Evolutionary conservation across 305 asterid species (phyloP), one percentile per base, ranked within the genome.

Genomic region (Caryopteris hybrid): DNA sequence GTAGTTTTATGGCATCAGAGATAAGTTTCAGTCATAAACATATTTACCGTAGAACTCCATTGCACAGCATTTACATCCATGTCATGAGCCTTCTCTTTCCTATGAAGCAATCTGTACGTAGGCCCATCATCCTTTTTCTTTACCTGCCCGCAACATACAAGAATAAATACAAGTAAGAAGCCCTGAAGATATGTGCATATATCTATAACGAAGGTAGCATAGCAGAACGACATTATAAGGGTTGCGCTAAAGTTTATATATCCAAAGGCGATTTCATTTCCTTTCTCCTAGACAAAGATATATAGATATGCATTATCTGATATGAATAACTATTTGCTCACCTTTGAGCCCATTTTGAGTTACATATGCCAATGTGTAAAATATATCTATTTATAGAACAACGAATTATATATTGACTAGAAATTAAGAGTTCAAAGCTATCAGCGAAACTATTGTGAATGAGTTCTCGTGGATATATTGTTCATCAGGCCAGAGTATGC

Each of bases 31-130:
- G 34, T n/a, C 6, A 12, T 8, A 31, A 62, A 67, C 14, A 61
- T 61, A 76, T 46, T 81, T 88, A 92, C 99, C 87, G 18, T 79
- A 57, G 91, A 72, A 78, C 84, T 78, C 99, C 99, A 94, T 63
- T 79, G 95, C 76, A 91, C 96, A 63, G 81, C 77, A 81, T 94
- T 94, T 60, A 94, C 80, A 80, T 94, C 97, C 97, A 86, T 86
- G 61, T 87, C 93, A 79, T 91, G 97, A 71, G 97, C 96, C 79
- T 85, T 89, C 63, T 76, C 90, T 82, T 91, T 87, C 84, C 79
- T 91, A 72, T 87, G 67, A 74, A 94, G 85, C 80, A 91, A 73
- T 61, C 70, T 83, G 80, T 84, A 94, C 61, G 80, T 66, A 63
- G 95, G 88, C 76, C 73, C 92, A 78, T 81, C 90, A 69, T 27